These are phyloP conservation scores for Darksidea phi DNA, from an alignment of 495 filamentous ascomycete genomes.

Conservation along the genomic window DNA sequence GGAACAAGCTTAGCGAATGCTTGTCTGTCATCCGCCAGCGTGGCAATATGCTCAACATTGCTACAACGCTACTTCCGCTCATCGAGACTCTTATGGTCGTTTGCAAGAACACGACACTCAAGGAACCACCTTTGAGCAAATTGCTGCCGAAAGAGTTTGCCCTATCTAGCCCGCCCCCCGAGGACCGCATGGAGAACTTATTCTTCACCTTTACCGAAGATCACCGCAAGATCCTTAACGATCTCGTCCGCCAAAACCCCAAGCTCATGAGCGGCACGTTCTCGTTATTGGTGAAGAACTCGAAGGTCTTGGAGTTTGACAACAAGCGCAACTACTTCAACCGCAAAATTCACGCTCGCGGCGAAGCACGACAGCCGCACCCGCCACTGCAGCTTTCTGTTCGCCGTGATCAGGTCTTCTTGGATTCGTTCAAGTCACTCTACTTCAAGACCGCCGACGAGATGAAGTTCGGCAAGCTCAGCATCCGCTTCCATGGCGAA, in stretches of 20 bases:
- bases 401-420: conserved; percentile 93
- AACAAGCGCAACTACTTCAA: conserved; percentile 99
- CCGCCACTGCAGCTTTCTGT: conserved; percentile 84
- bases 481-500: conserved; percentile 94
- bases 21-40: conserved; percentile 82
- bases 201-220: conserved; percentile 99
- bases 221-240: conserved; percentile 96
- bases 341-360: conserved; percentile 80
- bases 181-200: conserved; percentile 77
- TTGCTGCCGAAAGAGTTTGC: conserved; percentile 62
- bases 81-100: conserved; percentile 98
- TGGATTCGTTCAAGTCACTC: conserved; percentile 93
- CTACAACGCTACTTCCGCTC: conserved; percentile 87
- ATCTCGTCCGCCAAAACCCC: conserved; percentile 92
- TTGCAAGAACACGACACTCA: conserved; percentile 90
- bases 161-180: conserved; percentile 73
- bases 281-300: conserved; percentile 93
- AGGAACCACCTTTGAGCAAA: conserved; percentile 61
- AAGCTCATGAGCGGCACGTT: conserved; percentile 98
- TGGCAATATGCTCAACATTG: conserved; percentile 93
- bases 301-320: conserved; percentile 97
- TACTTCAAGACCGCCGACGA: conserved; percentile 94
- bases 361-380: conserved; percentile 61
- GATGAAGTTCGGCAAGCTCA: conserved; percentile 97
- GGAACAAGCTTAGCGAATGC: conserved; percentile 92